A percentile compares a stretch with the other conserved stretches of the same genome.
Conservation (phyloP, 2,329 filamentous ascomycete species). For the Rutstroemia sp. region DNA sequence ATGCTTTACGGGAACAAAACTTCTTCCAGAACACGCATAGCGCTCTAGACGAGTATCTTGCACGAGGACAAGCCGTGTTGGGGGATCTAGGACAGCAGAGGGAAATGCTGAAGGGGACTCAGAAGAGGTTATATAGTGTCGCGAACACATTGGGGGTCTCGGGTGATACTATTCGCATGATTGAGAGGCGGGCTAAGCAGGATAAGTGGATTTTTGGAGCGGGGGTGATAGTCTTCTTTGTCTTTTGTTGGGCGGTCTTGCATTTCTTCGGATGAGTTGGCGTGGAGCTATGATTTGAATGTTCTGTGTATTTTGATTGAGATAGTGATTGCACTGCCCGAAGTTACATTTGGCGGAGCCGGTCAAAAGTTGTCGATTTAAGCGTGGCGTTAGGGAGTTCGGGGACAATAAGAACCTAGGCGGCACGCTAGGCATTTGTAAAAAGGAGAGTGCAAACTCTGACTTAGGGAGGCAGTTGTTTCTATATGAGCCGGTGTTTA, state of each 20-base stretch:
- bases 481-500: too few species aligned
- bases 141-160: conserved; percentile 90
- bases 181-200: conserved; percentile 83
- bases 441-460: too few species aligned
- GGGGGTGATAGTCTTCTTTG: conserved; percentile 78
- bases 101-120: conserved; percentile 92
- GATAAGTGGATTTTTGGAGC: conserved; percentile 98
- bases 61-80: conserved; percentile 81
- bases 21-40: conserved; percentile 78
- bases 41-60: conserved; percentile 89
- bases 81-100: conserved; percentile 83
- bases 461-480: too few species aligned
- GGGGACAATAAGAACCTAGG: too few species aligned
- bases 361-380: background rate
- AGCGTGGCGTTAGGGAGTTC: background rate
- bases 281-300: too few species aligned
- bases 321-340: background rate
- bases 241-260: conserved; percentile 86
- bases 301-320: background rate
- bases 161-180: conserved; percentile 94
- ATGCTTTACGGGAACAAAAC: conserved; percentile 80
- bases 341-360: too few species aligned
- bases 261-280: conserved; percentile 62
- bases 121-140: conserved; percentile 82
- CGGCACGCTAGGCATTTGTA: too few species aligned